A percentile compares a stretch with the other conserved stretches of the same genome.
Conservation (phyloP, 2,329 filamentous ascomycete species). For the Talaromyces rugulosus region DNA sequence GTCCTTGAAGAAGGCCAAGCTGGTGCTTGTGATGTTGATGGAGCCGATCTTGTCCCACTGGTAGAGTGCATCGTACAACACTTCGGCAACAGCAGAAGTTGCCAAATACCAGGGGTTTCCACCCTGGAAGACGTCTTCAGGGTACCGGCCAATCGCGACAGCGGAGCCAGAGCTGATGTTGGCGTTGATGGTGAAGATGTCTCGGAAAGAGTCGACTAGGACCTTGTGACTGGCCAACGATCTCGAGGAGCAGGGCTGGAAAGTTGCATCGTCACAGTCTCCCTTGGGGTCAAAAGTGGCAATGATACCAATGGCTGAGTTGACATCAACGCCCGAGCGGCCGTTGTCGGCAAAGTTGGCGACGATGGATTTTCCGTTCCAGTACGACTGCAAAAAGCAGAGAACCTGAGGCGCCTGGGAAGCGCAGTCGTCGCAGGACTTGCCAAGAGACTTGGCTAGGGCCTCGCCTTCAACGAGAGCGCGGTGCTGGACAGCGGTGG, state of each 20-base stretch:
- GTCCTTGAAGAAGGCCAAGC: constrained; percentile 68
- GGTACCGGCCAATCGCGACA: constrained; percentile 62
- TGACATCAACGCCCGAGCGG: constrained; percentile 67
- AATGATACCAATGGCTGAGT: constrained; percentile 63
- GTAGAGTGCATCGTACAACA: constrained; percentile 70
- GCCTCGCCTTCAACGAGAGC: constrained; percentile 55
- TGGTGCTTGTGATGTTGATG: constrained; percentile 61
- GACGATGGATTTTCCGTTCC: constrained; percentile 62
- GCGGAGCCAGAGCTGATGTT: constrained; percentile 58
- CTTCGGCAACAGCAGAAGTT: constrained; percentile 71
- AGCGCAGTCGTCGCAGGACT: constrained; percentile 57
- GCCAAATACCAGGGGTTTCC: constrained; percentile 78
- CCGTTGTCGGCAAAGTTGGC: constrained; percentile 61
- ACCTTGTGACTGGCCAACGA: constrained; percentile 72
- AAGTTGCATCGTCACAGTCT: constrained; percentile 64
- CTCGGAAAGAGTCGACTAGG: constrained; percentile 70
- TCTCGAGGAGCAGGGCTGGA: constrained; percentile 68
- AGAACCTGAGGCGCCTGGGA: constrained; percentile 65
- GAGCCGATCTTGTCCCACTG: constrained; percentile 64
- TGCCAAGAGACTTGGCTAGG: constrained; percentile 61
- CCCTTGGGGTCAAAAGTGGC: constrained; percentile 65
- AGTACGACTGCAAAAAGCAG: constrained; percentile 71
- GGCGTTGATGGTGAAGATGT: constrained; percentile 65
- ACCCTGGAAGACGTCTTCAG: constrained; percentile 69
- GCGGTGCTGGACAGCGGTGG: constrained; percentile 63